Conservation (phyloP, 1,284 basidiomycete species). For the Chiua sp. region DNA sequence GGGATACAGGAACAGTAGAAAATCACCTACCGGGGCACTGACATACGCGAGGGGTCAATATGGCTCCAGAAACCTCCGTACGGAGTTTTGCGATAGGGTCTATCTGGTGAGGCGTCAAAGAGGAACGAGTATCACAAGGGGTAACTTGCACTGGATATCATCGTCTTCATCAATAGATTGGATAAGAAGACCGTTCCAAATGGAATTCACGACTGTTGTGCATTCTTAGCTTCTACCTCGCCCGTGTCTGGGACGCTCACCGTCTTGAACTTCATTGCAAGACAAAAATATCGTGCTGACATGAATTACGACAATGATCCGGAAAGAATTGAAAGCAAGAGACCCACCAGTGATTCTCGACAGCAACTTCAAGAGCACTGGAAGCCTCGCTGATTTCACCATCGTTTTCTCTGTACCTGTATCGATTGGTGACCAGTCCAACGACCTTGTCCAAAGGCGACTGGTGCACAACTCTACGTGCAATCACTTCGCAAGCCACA, state of each 20-base stretch:
- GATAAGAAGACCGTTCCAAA: constrained; percentile 86
- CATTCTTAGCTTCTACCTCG: constrained; percentile 9
- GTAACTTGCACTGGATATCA: constrained; percentile 68
- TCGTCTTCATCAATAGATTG: constrained; percentile 75
- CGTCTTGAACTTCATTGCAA: constrained; percentile 85
- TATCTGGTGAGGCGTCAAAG: constrained; percentile 49
- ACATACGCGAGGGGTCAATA: constrained; percentile 79
- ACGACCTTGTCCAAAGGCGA: constrained; percentile 67
- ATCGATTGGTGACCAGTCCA: constrained; percentile 80
- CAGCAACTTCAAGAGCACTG: constrained; percentile 36
- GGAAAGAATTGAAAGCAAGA: too few species aligned
- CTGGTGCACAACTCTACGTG: constrained; percentile 79
- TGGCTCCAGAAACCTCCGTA: constrained; percentile 68
- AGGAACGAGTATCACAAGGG: neutral
- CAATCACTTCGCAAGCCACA: constrained; percentile 87
- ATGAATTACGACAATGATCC: too few species aligned
- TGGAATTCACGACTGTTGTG: constrained; percentile 61
- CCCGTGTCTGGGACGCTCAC: constrained; percentile 42
- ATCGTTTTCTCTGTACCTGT: constrained; percentile 73
- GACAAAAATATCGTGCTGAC: constrained; percentile 83
- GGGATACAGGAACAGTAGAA: neutral
- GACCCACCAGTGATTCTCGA: constrained; percentile 68
- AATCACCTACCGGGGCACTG: constrained; percentile 74
- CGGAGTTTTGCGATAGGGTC: constrained; percentile 59
- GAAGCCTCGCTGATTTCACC: constrained; percentile 47